phyloP scores from a whole-genome alignment of 169 alveolate species.

The Ichthyophthirius multifiliis region DNA sequence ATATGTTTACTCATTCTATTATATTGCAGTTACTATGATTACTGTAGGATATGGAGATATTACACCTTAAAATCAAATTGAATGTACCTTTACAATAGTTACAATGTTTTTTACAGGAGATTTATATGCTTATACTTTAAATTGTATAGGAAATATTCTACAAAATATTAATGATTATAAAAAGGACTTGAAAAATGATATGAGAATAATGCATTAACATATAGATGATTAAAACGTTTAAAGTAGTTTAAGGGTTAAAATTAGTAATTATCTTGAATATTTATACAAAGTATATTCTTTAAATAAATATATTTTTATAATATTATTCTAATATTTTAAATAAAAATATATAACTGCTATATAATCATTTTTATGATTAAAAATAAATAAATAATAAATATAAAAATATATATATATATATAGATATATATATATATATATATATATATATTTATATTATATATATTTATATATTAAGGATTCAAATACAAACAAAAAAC shows the following conservation, averaged over 20 bases:
- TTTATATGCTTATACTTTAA: constrained; percentile 31
- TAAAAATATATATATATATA: no score
- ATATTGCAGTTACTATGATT: constrained; percentile 32
- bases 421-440: no score
- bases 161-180: constrained; percentile 14
- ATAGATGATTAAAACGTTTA: neutral
- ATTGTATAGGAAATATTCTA: constrained; percentile 30
- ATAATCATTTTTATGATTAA: no score
- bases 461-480: no score
- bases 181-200: neutral
- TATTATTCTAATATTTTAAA: neutral
- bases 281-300: neutral
- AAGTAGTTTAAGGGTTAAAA: neutral
- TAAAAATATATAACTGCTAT: no score
- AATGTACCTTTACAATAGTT: neutral
- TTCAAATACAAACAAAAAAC: neutral
- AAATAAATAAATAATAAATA: no score
- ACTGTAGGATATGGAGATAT: constrained; percentile 44
- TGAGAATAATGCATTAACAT: neutral
- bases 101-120: constrained; percentile 22
- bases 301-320: neutral
- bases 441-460: no score
- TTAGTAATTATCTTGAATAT: neutral
- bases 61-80: constrained; percentile 15
- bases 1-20: constrained; percentile 28